Base-by-base conservation (phyloP, 2,329 filamentous ascomycete genomes). In the Talaromyces sp. region DNA sequence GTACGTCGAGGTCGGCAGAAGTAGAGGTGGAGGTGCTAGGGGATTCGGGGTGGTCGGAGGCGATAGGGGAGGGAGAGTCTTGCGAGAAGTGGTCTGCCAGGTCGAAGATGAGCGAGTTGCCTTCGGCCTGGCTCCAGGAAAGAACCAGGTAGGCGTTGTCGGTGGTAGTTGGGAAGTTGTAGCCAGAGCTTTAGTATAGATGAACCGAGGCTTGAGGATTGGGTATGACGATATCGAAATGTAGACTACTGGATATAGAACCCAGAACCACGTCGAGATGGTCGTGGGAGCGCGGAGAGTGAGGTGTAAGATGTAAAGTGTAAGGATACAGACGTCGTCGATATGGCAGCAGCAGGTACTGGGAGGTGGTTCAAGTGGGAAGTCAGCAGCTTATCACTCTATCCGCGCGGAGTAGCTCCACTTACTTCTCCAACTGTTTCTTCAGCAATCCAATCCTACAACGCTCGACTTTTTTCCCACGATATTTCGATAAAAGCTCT, bases 51-150 rank as follows among this genome's bases (percentile, higher is more conserved):
- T 84, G 79, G 87, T 88, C 89, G 86, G 89, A 81, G 82, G 84
- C 82, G 86, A 84, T 82, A 84, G 84, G 85, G 84, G 86, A 82
- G 79, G 80, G 78, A 78, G 76, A 77, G 77, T 80, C 78, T 76
- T 80, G 81, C 79, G 85, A 81, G 76, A 75, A 82, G 83, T 87
- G 85, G 86, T 90, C 85, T 85, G 89, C 89, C 89, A 91, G 89
- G 85, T 87, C 89, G 87, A 87, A 81, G 78, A 79, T 80, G 81
- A 80, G 61, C 71, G 72, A 73, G 72, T 72, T 79, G 77, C 77
- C 65, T 75, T 72, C 73, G 70, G 69, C 74, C 78, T 76, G 76
- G 77, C 75, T 79, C 78, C 75, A 71, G 70, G 67, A 59, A 69
- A 78, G 77, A 80, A 80, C 78, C 78, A 79, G 77, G 76, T 74